Percentiles rank a stretch among this genome's conserved stretches.
Conservation (phyloP, 805 yeast genomes). For the Tetrapisispora taiwanensis region DNA sequence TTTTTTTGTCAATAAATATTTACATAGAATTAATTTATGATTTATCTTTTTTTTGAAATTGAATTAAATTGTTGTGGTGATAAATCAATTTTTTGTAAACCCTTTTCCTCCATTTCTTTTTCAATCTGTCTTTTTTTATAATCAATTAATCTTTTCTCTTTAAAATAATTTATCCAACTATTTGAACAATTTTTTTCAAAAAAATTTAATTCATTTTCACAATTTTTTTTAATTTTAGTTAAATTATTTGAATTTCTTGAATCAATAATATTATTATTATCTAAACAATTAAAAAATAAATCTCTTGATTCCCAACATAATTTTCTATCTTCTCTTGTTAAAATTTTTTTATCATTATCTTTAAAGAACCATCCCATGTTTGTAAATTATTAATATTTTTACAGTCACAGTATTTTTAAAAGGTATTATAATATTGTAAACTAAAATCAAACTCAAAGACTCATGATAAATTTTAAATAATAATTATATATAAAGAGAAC, state of each 20-base stretch:
- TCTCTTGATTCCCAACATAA: constrained; percentile 91
- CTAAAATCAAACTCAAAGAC: too few species aligned
- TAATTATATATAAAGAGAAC: too few species aligned
- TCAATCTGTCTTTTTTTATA: constrained; percentile 31
- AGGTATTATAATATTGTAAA: too few species aligned
- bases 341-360: neutral
- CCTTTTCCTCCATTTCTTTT: constrained; percentile 1
- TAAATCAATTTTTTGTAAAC: neutral
- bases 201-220: constrained; percentile 45
- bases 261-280: constrained; percentile 45
- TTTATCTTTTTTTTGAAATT: constrained; percentile 1
- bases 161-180: constrained; percentile 85
- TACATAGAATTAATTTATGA: too few species aligned
- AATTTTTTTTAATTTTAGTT: constrained; percentile 40
- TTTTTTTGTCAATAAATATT: too few species aligned
- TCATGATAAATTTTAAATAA: too few species aligned
- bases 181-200: constrained; percentile 72
- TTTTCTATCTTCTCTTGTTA: constrained; percentile 49
- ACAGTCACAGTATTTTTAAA: too few species aligned
- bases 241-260: constrained; percentile 49
- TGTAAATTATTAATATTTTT: too few species aligned
- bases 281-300: constrained; percentile 62
- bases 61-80: constrained; percentile 2
- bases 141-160: constrained; percentile 78
- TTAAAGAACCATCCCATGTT: constrained; percentile 1